Conservation (phyloP, 148 eudicot species). For the Diospyros lotus region DNA sequence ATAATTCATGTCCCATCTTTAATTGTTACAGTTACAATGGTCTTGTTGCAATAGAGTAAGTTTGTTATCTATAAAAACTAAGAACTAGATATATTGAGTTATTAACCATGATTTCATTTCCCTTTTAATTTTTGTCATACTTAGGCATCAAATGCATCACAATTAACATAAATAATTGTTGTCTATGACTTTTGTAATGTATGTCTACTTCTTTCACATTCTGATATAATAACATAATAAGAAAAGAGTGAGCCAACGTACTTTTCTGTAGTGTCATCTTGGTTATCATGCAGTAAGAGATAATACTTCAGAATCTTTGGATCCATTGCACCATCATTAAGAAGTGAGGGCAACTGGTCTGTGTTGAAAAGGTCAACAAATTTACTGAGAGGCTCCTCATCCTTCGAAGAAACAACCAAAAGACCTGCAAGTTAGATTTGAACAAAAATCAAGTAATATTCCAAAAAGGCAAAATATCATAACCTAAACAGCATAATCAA, state of each 20-base stretch:
- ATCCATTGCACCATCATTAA: constrained; percentile 90
- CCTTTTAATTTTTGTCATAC: background rate
- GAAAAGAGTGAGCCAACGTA: constrained; percentile 23
- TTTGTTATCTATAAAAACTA: background rate
- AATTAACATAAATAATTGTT: background rate
- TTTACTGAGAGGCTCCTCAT: constrained; percentile 71
- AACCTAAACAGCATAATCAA: background rate
- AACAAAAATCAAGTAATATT: constrained; percentile 5
- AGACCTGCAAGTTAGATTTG: constrained; percentile 56
- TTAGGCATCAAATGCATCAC: background rate
- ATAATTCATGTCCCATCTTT: too few relatives aligned
- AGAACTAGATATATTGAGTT: background rate
- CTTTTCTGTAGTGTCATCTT: constrained; percentile 69
- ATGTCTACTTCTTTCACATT: background rate
- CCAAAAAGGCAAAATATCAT: background rate
- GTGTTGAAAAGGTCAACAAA: constrained; percentile 85
- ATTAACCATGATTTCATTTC: background rate
- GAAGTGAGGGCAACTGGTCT: constrained; percentile 74
- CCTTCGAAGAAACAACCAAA: constrained; percentile 86
- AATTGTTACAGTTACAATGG: too few relatives aligned
- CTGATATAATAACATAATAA: background rate
- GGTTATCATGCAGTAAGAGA: constrained; percentile 79
- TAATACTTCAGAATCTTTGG: constrained; percentile 87
- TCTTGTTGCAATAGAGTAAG: too few relatives aligned
- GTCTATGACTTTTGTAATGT: too few relatives aligned